A percentile compares a stretch with the other conserved stretches of the same genome.
Evolutionary conservation across 169 alveolate species (phyloP).

Genomic region (Eimeria praecox): DNA sequence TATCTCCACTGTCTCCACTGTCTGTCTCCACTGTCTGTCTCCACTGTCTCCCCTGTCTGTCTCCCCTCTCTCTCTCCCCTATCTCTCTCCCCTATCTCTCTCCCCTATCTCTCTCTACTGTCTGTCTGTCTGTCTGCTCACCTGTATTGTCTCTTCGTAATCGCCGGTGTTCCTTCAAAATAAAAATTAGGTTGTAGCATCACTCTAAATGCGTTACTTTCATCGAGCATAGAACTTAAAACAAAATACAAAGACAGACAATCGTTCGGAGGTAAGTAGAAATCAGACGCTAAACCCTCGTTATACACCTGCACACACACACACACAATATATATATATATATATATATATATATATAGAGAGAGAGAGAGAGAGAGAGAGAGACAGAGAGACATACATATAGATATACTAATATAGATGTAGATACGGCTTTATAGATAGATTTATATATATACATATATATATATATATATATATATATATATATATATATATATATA

Average conservation of each 20-base stretch:
- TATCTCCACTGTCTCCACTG: neutral
- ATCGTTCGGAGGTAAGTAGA: constrained; percentile 84
- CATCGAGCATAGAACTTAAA: neutral
- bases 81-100: too few species aligned
- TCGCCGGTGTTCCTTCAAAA: constrained; percentile 87
- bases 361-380: too few species aligned
- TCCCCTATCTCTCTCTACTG: too few species aligned
- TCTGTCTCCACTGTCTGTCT: neutral
- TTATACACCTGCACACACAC: constrained; percentile 49
- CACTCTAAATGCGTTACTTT: neutral
- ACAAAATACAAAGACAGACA: neutral
- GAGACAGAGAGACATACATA: too few species aligned
- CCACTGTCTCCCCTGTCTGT: too few species aligned
- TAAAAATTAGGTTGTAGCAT: constrained; percentile 86
- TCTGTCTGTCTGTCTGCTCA: too few species aligned
- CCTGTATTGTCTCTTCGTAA: constrained; percentile 90
- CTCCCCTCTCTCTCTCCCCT: too few species aligned
- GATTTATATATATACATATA: too few species aligned
- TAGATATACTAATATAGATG: neutral
- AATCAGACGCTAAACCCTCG: constrained; percentile 83
- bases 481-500: neutral
- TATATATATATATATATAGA: too few species aligned
- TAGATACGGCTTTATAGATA: neutral
- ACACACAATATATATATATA: too few species aligned
- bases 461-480: neutral